Percentiles rank a stretch among this genome's conserved stretches.
phyloP scores from a whole-genome alignment of 257 asterid species.

The Nyctanthes arbortristis region DNA sequence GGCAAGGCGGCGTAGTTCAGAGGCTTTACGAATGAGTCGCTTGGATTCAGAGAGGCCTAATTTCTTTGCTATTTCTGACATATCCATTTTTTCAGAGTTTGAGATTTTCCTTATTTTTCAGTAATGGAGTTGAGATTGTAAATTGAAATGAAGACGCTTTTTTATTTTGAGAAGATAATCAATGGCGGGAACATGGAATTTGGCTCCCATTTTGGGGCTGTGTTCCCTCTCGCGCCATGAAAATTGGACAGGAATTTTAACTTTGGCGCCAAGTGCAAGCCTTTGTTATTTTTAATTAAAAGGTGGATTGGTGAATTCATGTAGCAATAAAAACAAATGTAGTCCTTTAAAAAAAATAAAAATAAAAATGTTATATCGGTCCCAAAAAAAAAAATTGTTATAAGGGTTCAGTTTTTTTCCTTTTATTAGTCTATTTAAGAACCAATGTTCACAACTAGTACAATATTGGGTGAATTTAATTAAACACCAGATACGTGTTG shows the following conservation, averaged over 20 bases:
- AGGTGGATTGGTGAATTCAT: no score
- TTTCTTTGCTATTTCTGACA: slow-evolving; percentile 64
- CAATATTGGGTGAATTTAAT: no score
- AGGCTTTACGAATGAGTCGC: slow-evolving; percentile 67
- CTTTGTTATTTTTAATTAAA: background rate
- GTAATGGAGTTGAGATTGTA: background rate
- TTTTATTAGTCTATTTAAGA: no score
- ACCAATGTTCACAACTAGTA: no score
- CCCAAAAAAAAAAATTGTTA: no score
- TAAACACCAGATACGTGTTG: no score
- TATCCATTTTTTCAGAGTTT: slow-evolving; percentile 47
- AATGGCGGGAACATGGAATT: slow-evolving; percentile 63
- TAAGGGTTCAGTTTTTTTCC: no score
- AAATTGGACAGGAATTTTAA: background rate
- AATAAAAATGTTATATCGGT: no score
- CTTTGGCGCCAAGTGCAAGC: background rate
- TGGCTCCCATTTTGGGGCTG: background rate
- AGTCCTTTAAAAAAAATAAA: no score
- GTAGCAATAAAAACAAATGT: no score
- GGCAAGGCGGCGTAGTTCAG: slow-evolving; percentile 94
- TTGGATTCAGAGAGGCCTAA: slow-evolving; percentile 66
- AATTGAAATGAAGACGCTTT: background rate
- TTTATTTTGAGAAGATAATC: slow-evolving; percentile 21
- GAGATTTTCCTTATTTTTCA: slow-evolving; percentile 5
- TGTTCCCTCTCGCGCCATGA: slow-evolving; percentile 11